Evolutionary conservation across 2,329 filamentous ascomycete genomes (phyloP), one percentile per base, ranked within the genome.

Genomic region (Teratosphaeria nubilosa): DNA sequence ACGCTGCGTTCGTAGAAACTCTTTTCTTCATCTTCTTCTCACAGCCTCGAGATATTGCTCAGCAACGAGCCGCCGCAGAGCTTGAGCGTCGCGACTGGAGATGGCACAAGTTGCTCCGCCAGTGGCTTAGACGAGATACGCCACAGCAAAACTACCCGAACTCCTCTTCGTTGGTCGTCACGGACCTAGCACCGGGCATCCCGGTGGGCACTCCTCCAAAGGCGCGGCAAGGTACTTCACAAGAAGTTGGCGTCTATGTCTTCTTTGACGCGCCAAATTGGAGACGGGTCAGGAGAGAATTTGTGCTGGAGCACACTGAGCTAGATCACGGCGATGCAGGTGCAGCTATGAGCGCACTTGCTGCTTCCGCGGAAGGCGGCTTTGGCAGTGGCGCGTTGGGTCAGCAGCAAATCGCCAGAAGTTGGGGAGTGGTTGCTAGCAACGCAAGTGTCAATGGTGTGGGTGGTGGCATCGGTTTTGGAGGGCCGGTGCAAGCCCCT

Each of bases 11-110:
- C 50, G 78, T 83, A 62, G 85, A 87, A 68, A 87, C 85, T 0
- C 75, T 87, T 4, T 85, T 87, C 68, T 84, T 83, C 67, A 85
- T 87, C 60, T 87, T 87, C 76, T 87, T 86, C 72, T 84, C 82
- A 62, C 81, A 83, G 74, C 83, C 84, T 14, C 76, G 82, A 59
- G 84, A 86, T 66, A 79, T 86, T 57, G 77, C 84, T 69, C 85
- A 87, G 67, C 85, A 87, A 67, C 74, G 85, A 52, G 84, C 84
- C 5, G 84, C 84, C 7, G 77, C 80, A 58, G 84, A 87, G 67
- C 72, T 87, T 66, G 73, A 75, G 65, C 73, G 72, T 32, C 75
- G 78, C 32, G 77, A 79, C 61, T 82, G 79, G 79, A 72, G 79
- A 55, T 82, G 78, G 75, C 79, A 82, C 70, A 81, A 76, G 64